These are phyloP conservation scores for Brassica napus DNA, from an alignment of 345 rosid genomes.

Conservation along the genomic window Da-Ae NC_063447.1:8175001-8175500, in stretches of 20 bases:
- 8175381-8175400: constrained; percentile 84
- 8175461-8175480: constrained; percentile 75
- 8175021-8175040: constrained; percentile 91
- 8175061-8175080: constrained; percentile 51
- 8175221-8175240: constrained; percentile 31
- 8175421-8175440: constrained; percentile 44
- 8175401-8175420: constrained; percentile 43
- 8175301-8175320: constrained; percentile 52
- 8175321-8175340: constrained; percentile 50
- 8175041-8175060: constrained; percentile 85
- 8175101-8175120: constrained; percentile 34
- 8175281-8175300: constrained; percentile 61
- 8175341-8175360: constrained; percentile 66
- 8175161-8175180: constrained; percentile 35
- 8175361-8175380: constrained; percentile 68
- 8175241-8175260: constrained; percentile 16
- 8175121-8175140: constrained; percentile 38
- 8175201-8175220: constrained; percentile 33
- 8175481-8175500: constrained; percentile 63
- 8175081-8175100: constrained; percentile 1
- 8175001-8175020: constrained; percentile 67
- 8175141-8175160: constrained; percentile 27
- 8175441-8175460: constrained; percentile 76
- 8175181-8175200: constrained; percentile 32
- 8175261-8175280: constrained; percentile 37